These are phyloP conservation scores for Boletus mariae DNA, from an alignment of 1,284 basidiomycete genomes.

Conservation along the genomic window DNA sequence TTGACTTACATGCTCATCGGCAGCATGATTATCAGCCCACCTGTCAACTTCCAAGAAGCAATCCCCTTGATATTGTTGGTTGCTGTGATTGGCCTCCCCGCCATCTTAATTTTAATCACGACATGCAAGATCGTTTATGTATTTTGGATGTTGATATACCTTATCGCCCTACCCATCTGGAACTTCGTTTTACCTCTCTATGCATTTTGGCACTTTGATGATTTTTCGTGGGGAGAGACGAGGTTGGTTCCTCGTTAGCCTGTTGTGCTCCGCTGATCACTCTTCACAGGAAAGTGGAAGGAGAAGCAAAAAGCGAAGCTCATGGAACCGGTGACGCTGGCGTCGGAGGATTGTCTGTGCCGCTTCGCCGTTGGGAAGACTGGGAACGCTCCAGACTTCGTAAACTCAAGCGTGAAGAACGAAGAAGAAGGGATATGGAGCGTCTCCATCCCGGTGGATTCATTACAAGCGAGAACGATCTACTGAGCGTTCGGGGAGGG, in stretches of 20 bases:
- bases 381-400: conserved; percentile 98
- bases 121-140: conserved; percentile 95
- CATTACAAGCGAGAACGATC: conserved; percentile 56
- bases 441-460: conserved; percentile 68
- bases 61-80: conserved; percentile 91
- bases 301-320: conserved; percentile 74
- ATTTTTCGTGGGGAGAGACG: conserved; percentile 99
- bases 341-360: conserved; percentile 63
- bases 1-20: conserved; percentile 90
- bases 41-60: conserved; percentile 83
- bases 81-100: conserved; percentile 91
- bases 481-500: conserved; percentile 53
- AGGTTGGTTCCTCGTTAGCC: conserved; percentile 48
- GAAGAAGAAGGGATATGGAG: conserved; percentile 77
- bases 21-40: conserved; percentile 79
- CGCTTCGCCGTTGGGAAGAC: conserved; percentile 96
- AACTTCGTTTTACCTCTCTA: conserved; percentile 93
- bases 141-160: conserved; percentile 96
- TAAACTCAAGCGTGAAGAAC: conserved; percentile 88
- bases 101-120: conserved; percentile 88
- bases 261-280: conserved; percentile 15
- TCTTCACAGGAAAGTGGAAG: conserved; percentile 80
- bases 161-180: conserved; percentile 91
- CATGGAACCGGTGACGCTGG: conserved; percentile 70
- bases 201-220: conserved; percentile 99